phyloP scores from a whole-genome alignment of 2,329 filamentous ascomycete genomes.

The Aspergillus tanneri region DNA sequence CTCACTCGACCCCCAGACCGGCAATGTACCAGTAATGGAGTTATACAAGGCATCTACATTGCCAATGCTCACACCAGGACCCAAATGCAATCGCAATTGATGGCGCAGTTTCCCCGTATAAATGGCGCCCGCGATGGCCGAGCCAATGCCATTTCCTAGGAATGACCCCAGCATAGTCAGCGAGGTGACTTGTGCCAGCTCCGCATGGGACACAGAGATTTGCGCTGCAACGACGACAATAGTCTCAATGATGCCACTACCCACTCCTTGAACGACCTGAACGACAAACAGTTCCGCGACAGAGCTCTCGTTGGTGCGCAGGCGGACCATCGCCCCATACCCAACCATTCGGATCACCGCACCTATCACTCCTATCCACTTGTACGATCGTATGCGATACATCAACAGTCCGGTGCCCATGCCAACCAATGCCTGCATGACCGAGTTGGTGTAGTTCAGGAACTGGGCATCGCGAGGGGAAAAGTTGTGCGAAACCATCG shows the following conservation, averaged over 20 bases:
- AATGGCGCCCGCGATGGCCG: slow-evolving; percentile 50
- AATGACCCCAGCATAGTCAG: slow-evolving; percentile 47
- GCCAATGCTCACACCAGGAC: slow-evolving; percentile 27
- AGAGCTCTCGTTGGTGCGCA: slow-evolving; percentile 46
- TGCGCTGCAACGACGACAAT: slow-evolving; percentile 47
- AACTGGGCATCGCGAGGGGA: slow-evolving; percentile 46
- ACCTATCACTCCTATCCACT: slow-evolving; percentile 47
- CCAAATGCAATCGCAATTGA: slow-evolving; percentile 39
- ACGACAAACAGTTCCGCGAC: slow-evolving; percentile 49
- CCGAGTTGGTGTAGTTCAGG: slow-evolving; percentile 40
- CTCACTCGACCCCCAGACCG: slow-evolving; percentile 43
- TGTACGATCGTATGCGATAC: slow-evolving; percentile 46
- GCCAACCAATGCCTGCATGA: slow-evolving; percentile 46
- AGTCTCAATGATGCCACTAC: slow-evolving; percentile 49
- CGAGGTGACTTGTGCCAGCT: slow-evolving; percentile 51
- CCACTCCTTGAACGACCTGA: slow-evolving; percentile 51
- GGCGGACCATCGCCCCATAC: slow-evolving; percentile 53
- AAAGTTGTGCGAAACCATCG: slow-evolving; percentile 45
- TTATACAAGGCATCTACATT: slow-evolving; percentile 45
- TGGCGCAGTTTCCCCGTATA: slow-evolving; percentile 50
- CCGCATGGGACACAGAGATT: slow-evolving; percentile 46
- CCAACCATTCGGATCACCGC: slow-evolving; percentile 47
- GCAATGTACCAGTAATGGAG: slow-evolving; percentile 46
- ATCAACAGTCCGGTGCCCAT: slow-evolving; percentile 46
- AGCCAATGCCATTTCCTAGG: slow-evolving; percentile 36